phyloP scores from a whole-genome alignment of 331 rosid species.

The Spiraea crenata region DNA sequence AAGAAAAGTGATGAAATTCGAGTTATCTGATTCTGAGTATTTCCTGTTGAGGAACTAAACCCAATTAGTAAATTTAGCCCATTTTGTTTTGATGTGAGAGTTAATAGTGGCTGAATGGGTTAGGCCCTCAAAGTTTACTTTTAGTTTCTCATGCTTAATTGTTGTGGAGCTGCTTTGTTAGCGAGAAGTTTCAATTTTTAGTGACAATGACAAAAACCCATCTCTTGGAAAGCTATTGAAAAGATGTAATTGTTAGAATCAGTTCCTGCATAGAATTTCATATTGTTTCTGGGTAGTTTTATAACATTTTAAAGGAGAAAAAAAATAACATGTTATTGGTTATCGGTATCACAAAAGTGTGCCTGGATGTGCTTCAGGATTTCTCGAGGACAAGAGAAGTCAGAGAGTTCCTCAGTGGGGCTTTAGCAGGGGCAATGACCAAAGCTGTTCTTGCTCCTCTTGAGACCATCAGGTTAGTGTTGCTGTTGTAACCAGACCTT shows the following conservation, averaged over 20 bases:
- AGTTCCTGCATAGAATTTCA: neutral
- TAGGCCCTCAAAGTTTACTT: neutral
- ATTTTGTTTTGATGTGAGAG: neutral
- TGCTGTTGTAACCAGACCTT: neutral
- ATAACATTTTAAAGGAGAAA: neutral
- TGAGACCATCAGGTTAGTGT: conserved; percentile 82
- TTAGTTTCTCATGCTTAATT: neutral
- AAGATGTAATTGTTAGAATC: neutral
- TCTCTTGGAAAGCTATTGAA: neutral
- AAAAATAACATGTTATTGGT: neutral
- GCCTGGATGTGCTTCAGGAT: conserved; percentile 50
- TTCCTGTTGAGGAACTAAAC: neutral
- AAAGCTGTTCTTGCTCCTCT: conserved; percentile 97
- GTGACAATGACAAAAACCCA: neutral
- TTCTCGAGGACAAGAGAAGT: conserved; percentile 67
- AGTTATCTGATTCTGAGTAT: no score
- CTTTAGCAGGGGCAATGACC: conserved; percentile 96
- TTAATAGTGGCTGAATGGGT: neutral
- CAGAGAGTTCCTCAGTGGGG: conserved; percentile 85
- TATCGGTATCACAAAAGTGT: neutral
- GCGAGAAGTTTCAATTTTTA: neutral
- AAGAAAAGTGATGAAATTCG: neutral
- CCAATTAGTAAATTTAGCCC: neutral
- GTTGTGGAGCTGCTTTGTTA: neutral
- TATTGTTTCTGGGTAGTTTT: neutral